phyloP scores from a whole-genome alignment of 2,329 filamentous ascomycete species.

The Cytospora schulzeri region DNA sequence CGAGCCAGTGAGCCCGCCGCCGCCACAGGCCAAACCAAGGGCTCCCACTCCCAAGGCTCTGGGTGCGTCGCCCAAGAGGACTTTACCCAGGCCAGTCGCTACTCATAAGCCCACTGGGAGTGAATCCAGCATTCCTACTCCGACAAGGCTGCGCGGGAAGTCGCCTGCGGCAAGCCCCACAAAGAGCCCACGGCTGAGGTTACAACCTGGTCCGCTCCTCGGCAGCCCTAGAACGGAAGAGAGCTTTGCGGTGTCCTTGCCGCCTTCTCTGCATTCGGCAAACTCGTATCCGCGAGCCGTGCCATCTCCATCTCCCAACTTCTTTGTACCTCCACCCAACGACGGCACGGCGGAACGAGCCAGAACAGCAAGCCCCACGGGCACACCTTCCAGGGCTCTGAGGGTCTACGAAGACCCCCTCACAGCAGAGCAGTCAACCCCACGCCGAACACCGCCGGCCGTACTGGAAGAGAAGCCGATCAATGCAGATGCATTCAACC shows the following conservation, averaged over 20 bases:
- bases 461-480: slow-evolving; percentile 63
- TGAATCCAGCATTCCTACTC: slow-evolving; percentile 53
- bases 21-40: slow-evolving; percentile 44
- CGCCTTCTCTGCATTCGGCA: slow-evolving; percentile 42
- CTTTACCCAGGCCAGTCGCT: slow-evolving; percentile 48
- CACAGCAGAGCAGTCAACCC: slow-evolving; percentile 45
- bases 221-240: slow-evolving; percentile 54
- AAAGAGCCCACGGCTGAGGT: slow-evolving; percentile 37
- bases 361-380: slow-evolving; percentile 18
- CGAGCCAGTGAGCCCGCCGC: slow-evolving; percentile 20
- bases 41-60: slow-evolving; percentile 52
- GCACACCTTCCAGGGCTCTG: slow-evolving; percentile 43
- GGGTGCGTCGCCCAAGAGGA: slow-evolving; percentile 56
- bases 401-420: slow-evolving; percentile 67
- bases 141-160: slow-evolving; percentile 42
- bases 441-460: slow-evolving; percentile 44
- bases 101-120: slow-evolving; percentile 53
- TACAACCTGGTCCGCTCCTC: slow-evolving; percentile 21
- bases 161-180: slow-evolving; percentile 41
- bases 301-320: slow-evolving; percentile 25
- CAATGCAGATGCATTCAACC: slow-evolving; percentile 54
- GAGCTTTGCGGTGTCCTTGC: slow-evolving; percentile 56
- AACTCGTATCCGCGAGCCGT: slow-evolving; percentile 8
- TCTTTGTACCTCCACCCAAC: slow-evolving; percentile 21
- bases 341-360: slow-evolving; percentile 1